Evolutionary conservation across 163 green algal species (phyloP).

Genomic region (Scenedesmus sp.): DNA sequence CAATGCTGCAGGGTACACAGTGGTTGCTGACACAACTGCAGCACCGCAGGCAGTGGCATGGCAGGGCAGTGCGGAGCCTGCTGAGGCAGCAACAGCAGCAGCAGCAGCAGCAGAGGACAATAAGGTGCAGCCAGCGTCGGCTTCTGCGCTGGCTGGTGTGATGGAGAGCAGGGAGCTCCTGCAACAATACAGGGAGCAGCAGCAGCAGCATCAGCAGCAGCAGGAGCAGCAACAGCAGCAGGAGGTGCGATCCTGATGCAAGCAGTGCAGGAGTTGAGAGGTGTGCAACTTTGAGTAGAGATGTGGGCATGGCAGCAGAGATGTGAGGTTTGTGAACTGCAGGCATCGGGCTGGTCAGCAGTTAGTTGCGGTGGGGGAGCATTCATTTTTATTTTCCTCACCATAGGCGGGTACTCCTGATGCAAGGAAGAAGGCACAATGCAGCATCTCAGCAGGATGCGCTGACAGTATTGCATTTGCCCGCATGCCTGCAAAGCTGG

Average conservation of each 20-base stretch:
- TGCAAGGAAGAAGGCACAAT: too few relatives aligned
- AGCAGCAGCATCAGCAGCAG: background rate
- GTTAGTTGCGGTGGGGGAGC: too few relatives aligned
- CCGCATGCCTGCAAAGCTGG: too few relatives aligned
- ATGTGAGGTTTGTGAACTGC: background rate
- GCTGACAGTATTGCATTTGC: too few relatives aligned
- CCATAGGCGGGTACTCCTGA: too few relatives aligned
- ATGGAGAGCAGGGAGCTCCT: slow-evolving; percentile 1
- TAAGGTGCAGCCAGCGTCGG: background rate
- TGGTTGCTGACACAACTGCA: slow-evolving; percentile 2
- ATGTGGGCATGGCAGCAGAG: too few relatives aligned
- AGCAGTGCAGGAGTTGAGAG: too few relatives aligned
- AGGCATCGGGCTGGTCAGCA: too few relatives aligned
- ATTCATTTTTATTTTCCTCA: too few relatives aligned
- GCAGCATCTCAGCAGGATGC: too few relatives aligned
- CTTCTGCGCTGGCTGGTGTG: slow-evolving; percentile 17
- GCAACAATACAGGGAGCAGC: slow-evolving; percentile 35
- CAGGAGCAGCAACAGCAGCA: background rate
- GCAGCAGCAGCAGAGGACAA: slow-evolving; percentile 3
- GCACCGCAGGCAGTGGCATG: slow-evolving; percentile 6
- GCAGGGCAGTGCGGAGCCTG: background rate
- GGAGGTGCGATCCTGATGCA: background rate
- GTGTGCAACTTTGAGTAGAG: too few relatives aligned
- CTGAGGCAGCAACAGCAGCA: background rate
- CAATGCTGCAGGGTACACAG: slow-evolving; percentile 19